Evolutionary conservation across 2,329 filamentous ascomycete genomes (phyloP), one percentile per base, ranked within the genome.

Genomic region (Sporothrix dimorphospora): DNA sequence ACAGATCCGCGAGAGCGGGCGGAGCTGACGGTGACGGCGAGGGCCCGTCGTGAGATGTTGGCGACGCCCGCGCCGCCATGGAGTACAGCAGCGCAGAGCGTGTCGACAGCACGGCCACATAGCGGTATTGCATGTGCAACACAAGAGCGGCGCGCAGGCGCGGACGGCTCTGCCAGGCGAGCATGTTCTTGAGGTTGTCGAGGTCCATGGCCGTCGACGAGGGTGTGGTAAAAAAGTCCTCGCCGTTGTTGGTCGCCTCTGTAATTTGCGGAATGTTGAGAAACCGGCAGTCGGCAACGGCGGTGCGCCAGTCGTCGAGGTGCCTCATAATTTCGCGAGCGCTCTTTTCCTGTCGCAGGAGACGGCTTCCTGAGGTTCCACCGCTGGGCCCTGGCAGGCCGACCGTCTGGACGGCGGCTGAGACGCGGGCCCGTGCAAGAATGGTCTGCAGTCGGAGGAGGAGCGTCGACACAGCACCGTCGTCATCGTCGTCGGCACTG

Each of bases 81-180:
- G 67, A 53, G 24, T 45, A 42, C 19, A 69, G 21, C 4, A 69
- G 67, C 3, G 49, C 40, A 2, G 67, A 53, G 3, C 67, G n/a
- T 4, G 67, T 69, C 2, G 67, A 57, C 34, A 69, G 19, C 12
- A 59, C 51, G 2, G 67, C 67, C 11, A 69, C 38, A 45, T 69
- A 69, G 4, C 67, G 19, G 14, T 69, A 69, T 21, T 69, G 67
- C 67, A 69, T 69, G 16, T 69, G 67, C 51, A 69, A 27, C 4
- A 69, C 30, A 7, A 69, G 12, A 4, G 67, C 51, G 1, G 67
- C 51, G 1, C 67, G n/a, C 34, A 69, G 12, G 8, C 67, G 49
- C 12, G 67, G 34, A 12, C 67, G 51, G 5, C 67, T 59, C 24
- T 69, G 67, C 67, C 67, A 69, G 5, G 67, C n/a, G 4, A 69